These are phyloP conservation scores for Typha latifolia DNA, from an alignment of 176 grass and related monocot species.

Conservation along the genomic window DNA sequence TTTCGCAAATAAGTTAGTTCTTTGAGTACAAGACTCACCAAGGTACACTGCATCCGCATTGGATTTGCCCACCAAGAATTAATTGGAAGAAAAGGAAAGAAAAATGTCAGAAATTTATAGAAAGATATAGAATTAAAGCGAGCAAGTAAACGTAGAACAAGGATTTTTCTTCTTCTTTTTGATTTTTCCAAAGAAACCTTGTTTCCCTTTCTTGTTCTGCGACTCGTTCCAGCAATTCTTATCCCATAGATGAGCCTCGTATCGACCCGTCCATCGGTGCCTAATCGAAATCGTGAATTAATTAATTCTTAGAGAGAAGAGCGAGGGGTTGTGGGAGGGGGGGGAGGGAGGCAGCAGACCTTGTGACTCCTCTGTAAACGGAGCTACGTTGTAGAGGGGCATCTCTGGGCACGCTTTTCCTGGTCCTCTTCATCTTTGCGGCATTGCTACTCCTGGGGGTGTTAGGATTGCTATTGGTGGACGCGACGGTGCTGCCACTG, in stretches of 20 bases:
- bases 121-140: slow-evolving; percentile 9
- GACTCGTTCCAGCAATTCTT: slow-evolving; percentile 90
- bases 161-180: not conserved
- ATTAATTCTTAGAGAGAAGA: not conserved
- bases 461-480: slow-evolving; percentile 20
- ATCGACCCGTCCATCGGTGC: slow-evolving; percentile 87
- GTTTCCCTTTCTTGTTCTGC: slow-evolving; percentile 95
- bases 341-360: slow-evolving; percentile 19
- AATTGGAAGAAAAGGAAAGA: slow-evolving; percentile 6
- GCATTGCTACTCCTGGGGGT: not conserved
- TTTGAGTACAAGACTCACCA: slow-evolving; percentile 34
- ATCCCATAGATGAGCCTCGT: slow-evolving; percentile 97
- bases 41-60: slow-evolving; percentile 80
- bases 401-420: slow-evolving; percentile 60
- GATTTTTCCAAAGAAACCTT: slow-evolving; percentile 26
- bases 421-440: slow-evolving; percentile 56
- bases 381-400: slow-evolving; percentile 80
- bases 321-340: not conserved
- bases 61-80: too few relatives aligned
- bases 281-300: slow-evolving; percentile 16
- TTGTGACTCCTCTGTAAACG: slow-evolving; percentile 69
- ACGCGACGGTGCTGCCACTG: slow-evolving; percentile 30
- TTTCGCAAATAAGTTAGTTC: not conserved
- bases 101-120: slow-evolving; percentile 8
- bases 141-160: not conserved